Evolutionary conservation across 2,329 filamentous ascomycete species (phyloP).

Genomic region (Arthrobotrys conoides): DNA sequence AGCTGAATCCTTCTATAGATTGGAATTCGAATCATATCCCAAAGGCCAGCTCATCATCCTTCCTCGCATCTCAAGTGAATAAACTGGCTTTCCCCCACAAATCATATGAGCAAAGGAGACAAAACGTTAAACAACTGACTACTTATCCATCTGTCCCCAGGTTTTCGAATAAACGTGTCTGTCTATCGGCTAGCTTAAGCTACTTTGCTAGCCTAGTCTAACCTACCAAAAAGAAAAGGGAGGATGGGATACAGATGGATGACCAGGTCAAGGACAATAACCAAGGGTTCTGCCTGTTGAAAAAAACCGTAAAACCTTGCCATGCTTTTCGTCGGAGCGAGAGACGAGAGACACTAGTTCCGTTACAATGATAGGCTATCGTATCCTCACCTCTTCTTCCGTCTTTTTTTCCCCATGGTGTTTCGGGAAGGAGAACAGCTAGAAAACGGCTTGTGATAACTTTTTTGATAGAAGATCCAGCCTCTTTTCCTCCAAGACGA

Average conservation of each 20-base stretch:
- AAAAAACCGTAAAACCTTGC: constrained; percentile 28
- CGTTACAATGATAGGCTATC: constrained; percentile 33
- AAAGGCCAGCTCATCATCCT: constrained; percentile 13
- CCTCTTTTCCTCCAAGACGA: neutral
- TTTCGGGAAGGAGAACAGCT: constrained; percentile 50
- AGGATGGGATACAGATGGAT: neutral
- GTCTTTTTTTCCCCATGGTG: neutral
- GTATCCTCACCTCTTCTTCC: neutral
- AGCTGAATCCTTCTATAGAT: constrained; percentile 1
- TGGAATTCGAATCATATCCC: constrained; percentile 5
- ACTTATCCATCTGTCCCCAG: neutral
- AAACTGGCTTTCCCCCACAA: neutral
- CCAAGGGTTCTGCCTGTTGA: constrained; percentile 16
- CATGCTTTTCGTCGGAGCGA: constrained; percentile 28
- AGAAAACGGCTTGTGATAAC: neutral
- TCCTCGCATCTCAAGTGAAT: constrained; percentile 1
- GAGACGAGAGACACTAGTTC: constrained; percentile 35
- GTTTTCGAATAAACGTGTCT: constrained; percentile 30
- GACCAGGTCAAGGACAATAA: constrained; percentile 29
- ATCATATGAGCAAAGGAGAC: too few relatives aligned
- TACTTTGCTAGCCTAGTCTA: constrained; percentile 1
- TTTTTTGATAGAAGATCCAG: neutral
- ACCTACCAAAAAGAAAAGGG: constrained; percentile 14
- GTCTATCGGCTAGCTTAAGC: constrained; percentile 37
- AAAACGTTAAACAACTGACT: neutral